phyloP scores from a whole-genome alignment of 345 rosid genomes.

The Dovyalis caffra region DNA sequence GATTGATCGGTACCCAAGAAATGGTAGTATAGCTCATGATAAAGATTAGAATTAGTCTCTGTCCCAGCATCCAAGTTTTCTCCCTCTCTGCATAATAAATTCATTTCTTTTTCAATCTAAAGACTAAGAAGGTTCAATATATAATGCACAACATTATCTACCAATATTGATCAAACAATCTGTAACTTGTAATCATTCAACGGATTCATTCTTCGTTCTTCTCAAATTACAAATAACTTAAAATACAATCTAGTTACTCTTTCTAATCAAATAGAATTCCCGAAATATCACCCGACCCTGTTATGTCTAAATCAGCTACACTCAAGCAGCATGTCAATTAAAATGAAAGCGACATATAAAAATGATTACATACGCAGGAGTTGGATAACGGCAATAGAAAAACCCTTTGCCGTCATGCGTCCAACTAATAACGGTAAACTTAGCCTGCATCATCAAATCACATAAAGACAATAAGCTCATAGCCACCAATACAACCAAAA shows the following conservation, averaged over 20 bases:
- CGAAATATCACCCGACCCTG: not conserved
- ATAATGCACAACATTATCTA: not conserved
- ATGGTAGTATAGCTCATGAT: conserved; percentile 83
- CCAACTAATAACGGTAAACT: conserved; percentile 80
- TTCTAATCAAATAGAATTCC: not conserved
- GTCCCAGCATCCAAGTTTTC: conserved; percentile 85
- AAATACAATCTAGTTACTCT: not conserved
- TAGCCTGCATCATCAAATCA: conserved; percentile 45
- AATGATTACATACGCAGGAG: conserved; percentile 57
- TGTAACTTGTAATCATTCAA: not conserved
- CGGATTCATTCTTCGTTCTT: not conserved
- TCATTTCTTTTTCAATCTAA: not conserved
- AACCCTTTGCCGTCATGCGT: conserved; percentile 86
- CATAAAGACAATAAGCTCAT: not conserved
- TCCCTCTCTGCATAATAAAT: conserved; percentile 59
- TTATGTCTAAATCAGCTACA: not conserved
- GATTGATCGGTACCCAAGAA: conserved; percentile 70
- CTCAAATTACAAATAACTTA: not conserved
- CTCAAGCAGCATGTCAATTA: not conserved
- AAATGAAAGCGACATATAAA: not conserved
- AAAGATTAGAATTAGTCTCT: conserved; percentile 79
- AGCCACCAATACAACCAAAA: not conserved
- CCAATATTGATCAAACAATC: not conserved
- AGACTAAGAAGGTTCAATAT: not conserved
- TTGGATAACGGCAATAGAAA: conserved; percentile 88